A percentile compares a stretch with the other conserved stretches of the same genome.
phyloP scores from a whole-genome alignment of 371 early-diverging fungal genomes.

The Circinella minor region DNA sequence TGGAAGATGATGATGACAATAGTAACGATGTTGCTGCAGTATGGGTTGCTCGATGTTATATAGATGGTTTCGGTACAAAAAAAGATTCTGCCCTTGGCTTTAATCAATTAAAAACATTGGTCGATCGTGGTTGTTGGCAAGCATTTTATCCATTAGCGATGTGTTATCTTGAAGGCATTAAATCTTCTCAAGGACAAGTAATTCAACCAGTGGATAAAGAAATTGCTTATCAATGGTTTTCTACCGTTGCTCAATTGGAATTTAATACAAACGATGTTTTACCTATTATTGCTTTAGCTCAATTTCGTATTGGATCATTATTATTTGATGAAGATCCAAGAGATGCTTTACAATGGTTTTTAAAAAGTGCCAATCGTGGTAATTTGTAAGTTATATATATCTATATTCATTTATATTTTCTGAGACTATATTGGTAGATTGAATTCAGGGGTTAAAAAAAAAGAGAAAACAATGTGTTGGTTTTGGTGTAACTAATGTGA shows the following conservation, averaged over 20 bases:
- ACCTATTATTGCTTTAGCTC: constrained; percentile 24
- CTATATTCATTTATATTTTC: no score
- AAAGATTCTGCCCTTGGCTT: constrained; percentile 36
- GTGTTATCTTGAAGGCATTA: constrained; percentile 44
- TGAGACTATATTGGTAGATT: no score
- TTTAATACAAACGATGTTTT: constrained; percentile 67
- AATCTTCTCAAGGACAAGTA: constrained; percentile 32
- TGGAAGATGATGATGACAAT: constrained; percentile 20
- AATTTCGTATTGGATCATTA: constrained; percentile 29
- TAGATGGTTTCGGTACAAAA: constrained; percentile 49
- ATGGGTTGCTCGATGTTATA: constrained; percentile 44
- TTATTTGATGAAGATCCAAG: constrained; percentile 20
- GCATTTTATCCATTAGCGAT: constrained; percentile 46
- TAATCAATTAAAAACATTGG: constrained; percentile 30
- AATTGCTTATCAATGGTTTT: constrained; percentile 68
- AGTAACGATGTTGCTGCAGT: constrained; percentile 30
- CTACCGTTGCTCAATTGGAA: constrained; percentile 67
- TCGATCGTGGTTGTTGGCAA: constrained; percentile 37
- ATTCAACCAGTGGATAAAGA: constrained; percentile 48
- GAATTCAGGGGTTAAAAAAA: no score
- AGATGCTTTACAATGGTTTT: constrained; percentile 30
- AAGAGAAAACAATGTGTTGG: background rate
- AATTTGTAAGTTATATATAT: constrained; percentile 28
- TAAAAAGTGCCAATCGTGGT: constrained; percentile 31
- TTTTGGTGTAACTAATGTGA: no score